phyloP scores from a whole-genome alignment of 129 eudicot species.

The Lonicera japonica region DNA sequence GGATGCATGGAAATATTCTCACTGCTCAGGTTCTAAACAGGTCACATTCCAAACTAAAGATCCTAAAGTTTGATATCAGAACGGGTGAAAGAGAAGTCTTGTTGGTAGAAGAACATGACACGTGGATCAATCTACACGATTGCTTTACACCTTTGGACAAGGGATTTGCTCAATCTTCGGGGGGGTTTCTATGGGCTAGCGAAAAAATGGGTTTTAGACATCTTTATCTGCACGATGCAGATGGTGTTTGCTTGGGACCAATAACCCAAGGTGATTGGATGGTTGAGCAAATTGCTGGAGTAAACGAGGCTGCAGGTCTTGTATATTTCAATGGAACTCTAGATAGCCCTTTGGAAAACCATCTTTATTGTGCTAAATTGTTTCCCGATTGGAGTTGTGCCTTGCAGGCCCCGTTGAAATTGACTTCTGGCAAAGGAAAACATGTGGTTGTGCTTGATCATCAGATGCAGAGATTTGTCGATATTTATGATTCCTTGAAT shows the following conservation, averaged over 20 bases:
- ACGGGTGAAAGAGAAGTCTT: constrained; percentile 67
- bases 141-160: no score
- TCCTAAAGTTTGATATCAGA: constrained; percentile 64
- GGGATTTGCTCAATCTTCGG: constrained; percentile 23
- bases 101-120: constrained; percentile 64
- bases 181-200: constrained; percentile 94
- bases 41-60: constrained; percentile 65
- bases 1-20: constrained; percentile 90
- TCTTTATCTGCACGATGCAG: constrained; percentile 65
- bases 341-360: constrained; percentile 77
- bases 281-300: no score
- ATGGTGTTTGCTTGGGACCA: constrained; percentile 67
- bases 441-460: constrained; percentile 89
- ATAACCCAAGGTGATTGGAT: constrained; percentile 96
- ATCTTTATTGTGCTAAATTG: constrained; percentile 67
- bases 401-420: constrained; percentile 47
- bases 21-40: constrained; percentile 79
- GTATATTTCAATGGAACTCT: constrained; percentile 80
- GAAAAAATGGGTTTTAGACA: constrained; percentile 89
- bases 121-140: constrained; percentile 87
- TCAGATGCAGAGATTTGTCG: no score
- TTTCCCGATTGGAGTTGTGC: constrained; percentile 34
- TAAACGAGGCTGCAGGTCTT: constrained; percentile 74
- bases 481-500: no score
- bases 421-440: constrained; percentile 76